phyloP scores from a whole-genome alignment of 257 asterid species.

The Cruciata laevipes region DNA sequence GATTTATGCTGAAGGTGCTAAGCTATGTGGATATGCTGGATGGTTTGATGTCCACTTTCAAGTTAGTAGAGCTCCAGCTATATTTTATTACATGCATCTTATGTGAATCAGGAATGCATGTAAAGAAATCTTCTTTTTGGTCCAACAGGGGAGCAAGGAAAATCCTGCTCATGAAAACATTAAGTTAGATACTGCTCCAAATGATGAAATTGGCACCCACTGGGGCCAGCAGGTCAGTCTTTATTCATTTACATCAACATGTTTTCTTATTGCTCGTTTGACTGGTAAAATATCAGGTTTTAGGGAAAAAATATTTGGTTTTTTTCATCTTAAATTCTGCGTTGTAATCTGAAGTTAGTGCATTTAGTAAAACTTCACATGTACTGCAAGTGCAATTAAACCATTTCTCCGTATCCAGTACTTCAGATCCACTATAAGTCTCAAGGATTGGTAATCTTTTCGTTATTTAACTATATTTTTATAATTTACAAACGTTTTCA shows the following conservation, averaged over 20 bases:
- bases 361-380: background rate
- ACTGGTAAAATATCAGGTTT: background rate
- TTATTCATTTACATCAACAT: background rate
- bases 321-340: no score
- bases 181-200: constrained; percentile 83
- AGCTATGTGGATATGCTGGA: constrained; percentile 87
- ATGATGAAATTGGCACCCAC: constrained; percentile 61
- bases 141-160: constrained; percentile 48
- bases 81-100: constrained; percentile 3
- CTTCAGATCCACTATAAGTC: background rate
- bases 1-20: constrained; percentile 50
- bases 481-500: background rate
- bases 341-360: background rate
- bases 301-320: background rate
- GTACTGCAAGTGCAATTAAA: background rate
- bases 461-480: background rate
- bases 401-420: background rate
- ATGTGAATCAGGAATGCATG: constrained; percentile 3
- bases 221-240: constrained; percentile 95
- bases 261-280: background rate
- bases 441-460: background rate
- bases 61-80: constrained; percentile 39
- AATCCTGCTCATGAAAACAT: constrained; percentile 69
- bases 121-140: background rate
- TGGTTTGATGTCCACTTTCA: constrained; percentile 99